These are phyloP conservation scores for Miscanthus lutarioriparius DNA, from an alignment of 176 grass and related monocot species.

Conservation along the genomic window DNA sequence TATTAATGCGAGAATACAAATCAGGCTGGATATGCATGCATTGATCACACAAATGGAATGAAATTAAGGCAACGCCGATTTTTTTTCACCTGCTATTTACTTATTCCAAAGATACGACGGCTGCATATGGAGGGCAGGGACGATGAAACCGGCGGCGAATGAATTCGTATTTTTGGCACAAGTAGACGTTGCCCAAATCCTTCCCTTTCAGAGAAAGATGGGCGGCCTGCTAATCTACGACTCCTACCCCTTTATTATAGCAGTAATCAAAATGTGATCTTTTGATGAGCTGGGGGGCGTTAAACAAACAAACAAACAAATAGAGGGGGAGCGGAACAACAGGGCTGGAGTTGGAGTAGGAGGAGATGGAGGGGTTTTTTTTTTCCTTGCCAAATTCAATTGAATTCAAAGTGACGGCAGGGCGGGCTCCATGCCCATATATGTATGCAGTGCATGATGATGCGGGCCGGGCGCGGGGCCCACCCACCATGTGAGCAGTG, in stretches of 20 bases:
- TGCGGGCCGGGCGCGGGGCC: constrained; percentile 9
- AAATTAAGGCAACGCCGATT: constrained; percentile 28
- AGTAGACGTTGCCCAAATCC: not conserved
- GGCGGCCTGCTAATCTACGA: constrained; percentile 20
- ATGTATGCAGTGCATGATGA: constrained; percentile 47
- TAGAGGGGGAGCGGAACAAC: not conserved
- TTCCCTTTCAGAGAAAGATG: not conserved
- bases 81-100: constrained; percentile 15
- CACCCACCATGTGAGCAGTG: constrained; percentile 42
- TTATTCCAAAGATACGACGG: constrained; percentile 26
- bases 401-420: constrained; percentile 47
- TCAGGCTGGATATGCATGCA: constrained; percentile 23
- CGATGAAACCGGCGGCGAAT: not conserved
- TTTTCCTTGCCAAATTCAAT: not conserved
- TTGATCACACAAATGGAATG: not conserved
- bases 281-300: not conserved
- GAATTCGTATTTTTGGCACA: constrained; percentile 9
- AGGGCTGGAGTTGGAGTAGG: not conserved
- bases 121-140: not conserved
- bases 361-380: not conserved
- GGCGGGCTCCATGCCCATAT: constrained; percentile 26
- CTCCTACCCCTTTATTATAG: not conserved
- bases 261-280: constrained; percentile 16
- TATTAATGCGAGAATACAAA: not conserved
- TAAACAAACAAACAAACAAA: not conserved